Evolutionary conservation across 768 basidiomycete species (phyloP), one percentile per base, ranked within the genome.

Genomic region (Glaciozyma antarctica): DNA sequence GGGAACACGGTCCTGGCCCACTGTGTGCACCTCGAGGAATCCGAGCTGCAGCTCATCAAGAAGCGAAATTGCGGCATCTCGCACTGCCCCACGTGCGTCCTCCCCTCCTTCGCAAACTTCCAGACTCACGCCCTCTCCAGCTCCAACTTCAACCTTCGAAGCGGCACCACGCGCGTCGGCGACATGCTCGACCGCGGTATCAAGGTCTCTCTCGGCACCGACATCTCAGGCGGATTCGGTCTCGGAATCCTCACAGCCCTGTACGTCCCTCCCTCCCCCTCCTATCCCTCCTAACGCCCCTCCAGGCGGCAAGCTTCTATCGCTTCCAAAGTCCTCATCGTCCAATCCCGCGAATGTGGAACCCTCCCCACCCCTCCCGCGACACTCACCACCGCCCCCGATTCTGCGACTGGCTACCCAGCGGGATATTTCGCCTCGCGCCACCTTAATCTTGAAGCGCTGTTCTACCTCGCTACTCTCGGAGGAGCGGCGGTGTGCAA

Each of bases 201-300:
- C 75, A 95, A 95, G 81, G 92, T 97, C 66, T 90, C 91, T 22
- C 79, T 98, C n/a, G 94, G 94, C 3, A 93, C 93, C 1, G 73
- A 73, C 52, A 68, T 88, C 61, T 87, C 90, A 2, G 94, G 94
- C 16, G 93, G 94, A 6, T 89, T 84, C 76, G 84, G 83, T 15
- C 80, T 85, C 5, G 93, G 90, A 7, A 87, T 97, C 65, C 80
- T 95, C 66, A 82, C 80, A 28, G 80, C 82, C 21, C 81, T 92
- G 66, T 68, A 34, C 52, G 70, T 47, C 30, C 2, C 1, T 3
- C 28, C 30, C 17, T 7, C 34, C 9, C 60, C 19, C 47, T 69
- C 41, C 17, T n/a, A 15, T 15, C 24, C 17, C 32, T 43, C n/a
- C 17, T 26, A 26, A 58, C 38, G 17, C 56, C 38, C 16, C 8